Percentiles rank a stretch among this genome's conserved stretches.
These are phyloP conservation scores for Colletotrichum sp. DNA, from an alignment of 2,329 filamentous ascomycete species.

Conservation along the genomic window DNA sequence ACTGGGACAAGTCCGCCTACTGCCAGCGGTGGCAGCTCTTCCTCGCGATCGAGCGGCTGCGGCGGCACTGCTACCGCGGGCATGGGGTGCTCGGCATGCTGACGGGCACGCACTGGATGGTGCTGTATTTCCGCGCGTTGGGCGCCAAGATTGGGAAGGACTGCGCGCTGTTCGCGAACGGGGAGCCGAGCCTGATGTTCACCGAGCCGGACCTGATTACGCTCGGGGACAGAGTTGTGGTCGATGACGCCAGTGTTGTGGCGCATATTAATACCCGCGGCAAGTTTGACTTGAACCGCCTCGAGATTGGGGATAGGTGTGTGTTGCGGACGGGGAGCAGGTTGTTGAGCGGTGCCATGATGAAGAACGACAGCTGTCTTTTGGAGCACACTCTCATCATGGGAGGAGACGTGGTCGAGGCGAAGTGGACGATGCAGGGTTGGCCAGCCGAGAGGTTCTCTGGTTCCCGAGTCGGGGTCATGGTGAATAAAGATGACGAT, in stretches of 20 bases:
- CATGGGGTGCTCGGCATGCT: constrained; percentile 56
- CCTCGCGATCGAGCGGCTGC: constrained; percentile 54
- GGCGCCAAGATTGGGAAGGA: constrained; percentile 59
- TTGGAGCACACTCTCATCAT: constrained; percentile 63
- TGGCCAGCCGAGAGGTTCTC: constrained; percentile 54
- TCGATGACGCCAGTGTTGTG: constrained; percentile 61
- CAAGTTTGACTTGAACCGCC: constrained; percentile 57
- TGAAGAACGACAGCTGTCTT: constrained; percentile 56
- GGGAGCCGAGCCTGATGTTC: constrained; percentile 55
- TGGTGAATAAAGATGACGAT: neutral
- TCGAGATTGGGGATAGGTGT: constrained; percentile 54
- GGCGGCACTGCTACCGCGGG: constrained; percentile 53
- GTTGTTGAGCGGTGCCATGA: constrained; percentile 55
- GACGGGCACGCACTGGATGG: constrained; percentile 56
- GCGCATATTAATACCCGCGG: constrained; percentile 61
- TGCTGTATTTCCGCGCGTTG: constrained; percentile 56
- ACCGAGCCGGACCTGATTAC: constrained; percentile 62
- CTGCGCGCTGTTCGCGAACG: constrained; percentile 59
- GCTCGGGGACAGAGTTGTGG: constrained; percentile 54
- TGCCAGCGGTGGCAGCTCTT: constrained; percentile 64
- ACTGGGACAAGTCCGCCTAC: constrained; percentile 61
- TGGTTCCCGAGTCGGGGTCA: neutral
- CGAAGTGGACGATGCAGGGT: constrained; percentile 55
- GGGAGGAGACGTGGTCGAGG: constrained; percentile 58
- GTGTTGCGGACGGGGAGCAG: constrained; percentile 56